These are phyloP conservation scores for Xylaria sp. DNA, from an alignment of 2,329 filamentous ascomycete genomes.

Conservation along the genomic window DNA sequence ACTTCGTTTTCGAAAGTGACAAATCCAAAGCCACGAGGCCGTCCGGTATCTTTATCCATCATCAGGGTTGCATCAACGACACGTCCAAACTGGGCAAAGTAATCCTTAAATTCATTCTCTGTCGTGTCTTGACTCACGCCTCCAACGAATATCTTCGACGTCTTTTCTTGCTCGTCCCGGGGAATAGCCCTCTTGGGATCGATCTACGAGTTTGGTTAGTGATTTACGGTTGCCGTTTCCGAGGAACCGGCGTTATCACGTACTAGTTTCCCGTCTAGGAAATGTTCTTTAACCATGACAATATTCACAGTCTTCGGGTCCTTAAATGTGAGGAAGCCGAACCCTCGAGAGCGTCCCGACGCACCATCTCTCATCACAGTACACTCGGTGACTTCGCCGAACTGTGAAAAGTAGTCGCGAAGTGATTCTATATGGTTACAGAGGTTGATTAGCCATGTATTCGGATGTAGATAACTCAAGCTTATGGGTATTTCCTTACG, in stretches of 20 bases:
- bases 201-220: constrained; percentile 70
- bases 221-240: neutral
- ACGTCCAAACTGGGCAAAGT: constrained; percentile 95
- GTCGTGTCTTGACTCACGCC: constrained; percentile 97
- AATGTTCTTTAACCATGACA: constrained; percentile 99
- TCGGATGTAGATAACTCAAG: constrained; percentile 13
- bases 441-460: constrained; percentile 42
- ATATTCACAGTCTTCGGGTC: constrained; percentile 98
- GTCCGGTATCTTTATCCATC: constrained; percentile 99
- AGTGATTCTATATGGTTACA: constrained; percentile 77
- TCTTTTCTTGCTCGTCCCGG: constrained; percentile 96
- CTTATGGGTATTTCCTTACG: constrained; percentile 69
- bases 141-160: constrained; percentile 98
- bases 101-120: constrained; percentile 94
- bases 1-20: constrained; percentile 97
- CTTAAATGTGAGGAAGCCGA: constrained; percentile 97
- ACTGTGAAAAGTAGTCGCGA: constrained; percentile 96
- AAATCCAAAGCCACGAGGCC: constrained; percentile 95
- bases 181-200: constrained; percentile 98
- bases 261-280: constrained; percentile 98
- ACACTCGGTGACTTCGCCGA: constrained; percentile 96
- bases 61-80: constrained; percentile 98
- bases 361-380: constrained; percentile 99
- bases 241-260: constrained; percentile 52
- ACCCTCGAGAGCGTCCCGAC: constrained; percentile 92